Evolutionary conservation across 2,329 filamentous ascomycete species (phyloP).

Genomic region (Neonectria magnoliae): DNA sequence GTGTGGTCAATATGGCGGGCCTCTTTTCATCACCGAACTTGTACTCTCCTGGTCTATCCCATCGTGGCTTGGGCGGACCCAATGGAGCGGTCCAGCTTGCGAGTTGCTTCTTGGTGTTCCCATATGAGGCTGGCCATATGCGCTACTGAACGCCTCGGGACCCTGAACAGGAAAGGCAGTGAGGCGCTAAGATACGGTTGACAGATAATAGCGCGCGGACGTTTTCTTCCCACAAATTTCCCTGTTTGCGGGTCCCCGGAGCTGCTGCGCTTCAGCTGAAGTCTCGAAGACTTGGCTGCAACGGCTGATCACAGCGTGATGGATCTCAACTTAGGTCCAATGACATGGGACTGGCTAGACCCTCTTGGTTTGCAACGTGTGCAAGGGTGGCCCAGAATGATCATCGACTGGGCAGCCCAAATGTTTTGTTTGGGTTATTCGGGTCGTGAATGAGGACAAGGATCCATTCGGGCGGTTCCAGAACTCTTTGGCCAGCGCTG

Average conservation of each 20-base stretch:
- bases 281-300: neutral
- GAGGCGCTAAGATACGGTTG: neutral
- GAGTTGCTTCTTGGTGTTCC: neutral
- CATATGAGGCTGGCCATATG: neutral
- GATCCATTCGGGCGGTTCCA: slow-evolving; percentile 3
- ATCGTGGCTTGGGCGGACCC: neutral
- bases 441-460: neutral
- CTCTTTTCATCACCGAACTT: neutral
- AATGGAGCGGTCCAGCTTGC: neutral
- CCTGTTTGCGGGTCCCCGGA: neutral
- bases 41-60: neutral
- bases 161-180: neutral
- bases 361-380: neutral
- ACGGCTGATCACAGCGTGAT: neutral
- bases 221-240: neutral
- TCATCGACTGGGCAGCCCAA: neutral
- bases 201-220: neutral
- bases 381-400: neutral
- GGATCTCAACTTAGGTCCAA: neutral
- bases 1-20: neutral
- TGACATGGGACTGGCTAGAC: neutral
- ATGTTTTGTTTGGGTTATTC: neutral
- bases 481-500: neutral
- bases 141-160: slow-evolving; percentile 26
- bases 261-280: neutral